Conservation (phyloP, 441 rosid genomes). For the Eruca vesicaria region DNA sequence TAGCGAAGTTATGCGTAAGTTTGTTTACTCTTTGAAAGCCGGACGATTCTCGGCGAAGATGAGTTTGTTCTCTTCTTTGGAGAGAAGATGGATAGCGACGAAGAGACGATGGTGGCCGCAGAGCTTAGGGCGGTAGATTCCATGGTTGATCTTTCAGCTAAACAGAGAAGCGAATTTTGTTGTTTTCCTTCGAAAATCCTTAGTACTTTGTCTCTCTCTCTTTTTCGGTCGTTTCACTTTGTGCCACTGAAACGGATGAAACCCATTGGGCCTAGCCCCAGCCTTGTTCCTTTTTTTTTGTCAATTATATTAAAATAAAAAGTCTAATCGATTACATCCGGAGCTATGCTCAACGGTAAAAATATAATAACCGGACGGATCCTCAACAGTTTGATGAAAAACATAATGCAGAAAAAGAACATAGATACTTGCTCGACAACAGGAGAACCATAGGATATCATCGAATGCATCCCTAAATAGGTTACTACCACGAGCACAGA, state of each 20-base stretch:
- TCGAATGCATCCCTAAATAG: no score
- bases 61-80: constrained; percentile 44
- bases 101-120: constrained; percentile 54
- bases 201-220: neutral
- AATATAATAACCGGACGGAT: no score
- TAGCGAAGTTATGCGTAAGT: neutral
- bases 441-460: no score
- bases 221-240: neutral
- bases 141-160: constrained; percentile 50
- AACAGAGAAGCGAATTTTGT: neutral
- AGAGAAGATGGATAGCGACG: constrained; percentile 63
- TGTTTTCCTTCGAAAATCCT: neutral
- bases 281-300: neutral
- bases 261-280: neutral
- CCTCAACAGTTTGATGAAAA: no score
- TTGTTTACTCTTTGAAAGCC: constrained; percentile 65
- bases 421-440: no score
- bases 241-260: neutral
- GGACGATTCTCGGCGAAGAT: constrained; percentile 43
- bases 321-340: no score
- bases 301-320: no score
- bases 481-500: no score
- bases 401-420: no score
- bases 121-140: constrained; percentile 55
- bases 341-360: no score